A percentile compares a stretch with the other conserved stretches of the same genome.
Evolutionary conservation across 1,284 basidiomycete genomes (phyloP).

Genomic region (Schizophyllum amplum): DNA sequence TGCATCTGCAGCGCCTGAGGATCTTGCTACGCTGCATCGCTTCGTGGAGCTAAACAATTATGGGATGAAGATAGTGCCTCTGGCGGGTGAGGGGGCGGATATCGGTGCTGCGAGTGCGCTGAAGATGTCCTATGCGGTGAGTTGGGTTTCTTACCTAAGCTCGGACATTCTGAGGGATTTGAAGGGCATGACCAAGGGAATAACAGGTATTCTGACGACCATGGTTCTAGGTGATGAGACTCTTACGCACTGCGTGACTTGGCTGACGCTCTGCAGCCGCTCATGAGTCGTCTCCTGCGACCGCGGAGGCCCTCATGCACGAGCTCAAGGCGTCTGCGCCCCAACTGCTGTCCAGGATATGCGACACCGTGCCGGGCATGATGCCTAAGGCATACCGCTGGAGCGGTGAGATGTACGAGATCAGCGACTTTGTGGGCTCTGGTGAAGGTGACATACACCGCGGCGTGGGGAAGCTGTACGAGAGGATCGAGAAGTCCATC

Average conservation of each 20-base stretch:
- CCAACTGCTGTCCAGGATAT: slow-evolving; percentile 31
- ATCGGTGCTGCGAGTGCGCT: slow-evolving; percentile 53
- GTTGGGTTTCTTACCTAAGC: slow-evolving; percentile 12
- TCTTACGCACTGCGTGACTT: not conserved
- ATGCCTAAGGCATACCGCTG: slow-evolving; percentile 54
- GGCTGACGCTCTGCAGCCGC: slow-evolving; percentile 30
- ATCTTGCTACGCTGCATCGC: slow-evolving; percentile 28
- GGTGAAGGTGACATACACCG: slow-evolving; percentile 37
- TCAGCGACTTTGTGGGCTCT: slow-evolving; percentile 43
- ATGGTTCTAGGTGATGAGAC: slow-evolving; percentile 43
- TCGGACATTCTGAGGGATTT: slow-evolving; percentile 5
- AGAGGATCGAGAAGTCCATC: slow-evolving; percentile 33
- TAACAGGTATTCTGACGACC: slow-evolving; percentile 44
- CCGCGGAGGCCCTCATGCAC: slow-evolving; percentile 40
- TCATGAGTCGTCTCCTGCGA: slow-evolving; percentile 48
- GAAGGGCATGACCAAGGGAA: slow-evolving; percentile 50
- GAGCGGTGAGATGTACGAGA: slow-evolving; percentile 56
- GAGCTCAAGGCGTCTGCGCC: slow-evolving; percentile 43
- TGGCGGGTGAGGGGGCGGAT: slow-evolving; percentile 38
- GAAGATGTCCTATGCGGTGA: slow-evolving; percentile 58
- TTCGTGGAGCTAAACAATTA: slow-evolving; percentile 34
- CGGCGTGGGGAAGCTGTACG: slow-evolving; percentile 39
- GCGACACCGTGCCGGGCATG: slow-evolving; percentile 35
- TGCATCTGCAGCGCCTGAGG: slow-evolving; percentile 29
- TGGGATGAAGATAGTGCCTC: slow-evolving; percentile 37